These are phyloP conservation scores for Penicillium parvum DNA, from an alignment of 495 filamentous ascomycete species.

Conservation along the genomic window DNA sequence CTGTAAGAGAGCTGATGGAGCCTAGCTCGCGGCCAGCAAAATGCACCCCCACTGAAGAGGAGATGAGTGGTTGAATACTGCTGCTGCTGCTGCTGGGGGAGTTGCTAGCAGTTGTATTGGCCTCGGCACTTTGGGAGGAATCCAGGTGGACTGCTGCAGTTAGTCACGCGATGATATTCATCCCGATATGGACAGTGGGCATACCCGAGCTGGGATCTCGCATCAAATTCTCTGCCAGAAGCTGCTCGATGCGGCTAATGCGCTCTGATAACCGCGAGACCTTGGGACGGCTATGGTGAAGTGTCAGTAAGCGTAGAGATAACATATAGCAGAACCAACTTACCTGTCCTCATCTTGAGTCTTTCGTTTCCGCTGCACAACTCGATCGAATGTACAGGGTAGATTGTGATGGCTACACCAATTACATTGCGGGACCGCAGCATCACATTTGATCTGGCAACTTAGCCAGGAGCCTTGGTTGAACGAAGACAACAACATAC, in stretches of 20 bases:
- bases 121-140: slow-evolving; percentile 4
- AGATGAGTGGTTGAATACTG: slow-evolving; percentile 14
- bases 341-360: slow-evolving; percentile 18
- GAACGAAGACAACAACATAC: slow-evolving; percentile 13
- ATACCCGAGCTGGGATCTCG: slow-evolving; percentile 21
- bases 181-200: neutral
- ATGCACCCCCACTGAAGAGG: slow-evolving; percentile 40
- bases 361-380: slow-evolving; percentile 35
- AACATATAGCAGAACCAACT: neutral
- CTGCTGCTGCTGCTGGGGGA: slow-evolving; percentile 16
- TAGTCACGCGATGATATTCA: neutral
- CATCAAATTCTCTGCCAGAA: slow-evolving; percentile 30
- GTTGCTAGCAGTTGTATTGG: slow-evolving; percentile 12
- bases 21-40: slow-evolving; percentile 48
- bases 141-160: slow-evolving; percentile 7
- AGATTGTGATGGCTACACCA: slow-evolving; percentile 51
- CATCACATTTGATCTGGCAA: slow-evolving; percentile 50
- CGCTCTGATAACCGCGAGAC: slow-evolving; percentile 33
- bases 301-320: neutral
- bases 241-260: slow-evolving; percentile 39
- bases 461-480: neutral
- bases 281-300: slow-evolving; percentile 20
- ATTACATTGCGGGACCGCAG: slow-evolving; percentile 40
- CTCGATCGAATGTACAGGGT: slow-evolving; percentile 44
- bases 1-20: slow-evolving; percentile 41